Evolutionary conservation across 441 rosid genomes (phyloP).

Genomic region (Euphorbia celastroides): DNA sequence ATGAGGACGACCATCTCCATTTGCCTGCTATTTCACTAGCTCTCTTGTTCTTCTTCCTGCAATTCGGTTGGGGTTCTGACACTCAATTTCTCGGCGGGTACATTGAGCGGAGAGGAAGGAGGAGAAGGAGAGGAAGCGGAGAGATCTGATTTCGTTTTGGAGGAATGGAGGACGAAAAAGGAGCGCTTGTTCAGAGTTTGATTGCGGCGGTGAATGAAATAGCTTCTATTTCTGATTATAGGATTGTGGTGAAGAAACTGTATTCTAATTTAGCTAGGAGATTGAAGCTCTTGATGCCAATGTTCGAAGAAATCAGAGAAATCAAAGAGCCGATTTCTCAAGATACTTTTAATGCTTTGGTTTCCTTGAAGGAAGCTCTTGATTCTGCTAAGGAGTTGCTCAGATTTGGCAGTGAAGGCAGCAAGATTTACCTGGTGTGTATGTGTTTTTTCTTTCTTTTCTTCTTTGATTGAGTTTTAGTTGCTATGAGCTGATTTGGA

Average conservation of each 20-base stretch:
- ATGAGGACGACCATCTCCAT: constrained; percentile 10
- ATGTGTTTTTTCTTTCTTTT: constrained; percentile 7
- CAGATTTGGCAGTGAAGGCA: constrained; percentile 57
- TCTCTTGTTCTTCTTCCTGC: neutral
- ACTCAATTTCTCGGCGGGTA: neutral
- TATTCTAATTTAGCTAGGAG: constrained; percentile 63
- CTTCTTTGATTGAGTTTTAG: neutral
- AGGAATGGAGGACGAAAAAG: constrained; percentile 37
- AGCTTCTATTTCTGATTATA: constrained; percentile 48
- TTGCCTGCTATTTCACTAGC: constrained; percentile 4
- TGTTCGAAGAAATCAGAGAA: constrained; percentile 86
- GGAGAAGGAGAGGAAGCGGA: no score
- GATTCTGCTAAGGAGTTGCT: constrained; percentile 63
- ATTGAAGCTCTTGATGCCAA: constrained; percentile 68
- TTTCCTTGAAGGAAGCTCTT: constrained; percentile 47
- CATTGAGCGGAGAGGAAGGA: no score
- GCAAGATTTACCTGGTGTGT: constrained; percentile 84
- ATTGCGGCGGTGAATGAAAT: constrained; percentile 61
- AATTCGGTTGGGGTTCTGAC: neutral
- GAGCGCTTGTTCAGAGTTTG: constrained; percentile 38
- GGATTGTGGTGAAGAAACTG: constrained; percentile 59
- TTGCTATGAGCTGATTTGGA: constrained; percentile 14
- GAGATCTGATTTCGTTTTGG: constrained; percentile 6
- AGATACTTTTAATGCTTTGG: constrained; percentile 40
- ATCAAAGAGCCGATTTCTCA: constrained; percentile 40